A percentile compares a stretch with the other conserved stretches of the same genome.
These are phyloP conservation scores for Candida hungchunana DNA, from an alignment of 805 yeast species.

Conservation along the genomic window DNA sequence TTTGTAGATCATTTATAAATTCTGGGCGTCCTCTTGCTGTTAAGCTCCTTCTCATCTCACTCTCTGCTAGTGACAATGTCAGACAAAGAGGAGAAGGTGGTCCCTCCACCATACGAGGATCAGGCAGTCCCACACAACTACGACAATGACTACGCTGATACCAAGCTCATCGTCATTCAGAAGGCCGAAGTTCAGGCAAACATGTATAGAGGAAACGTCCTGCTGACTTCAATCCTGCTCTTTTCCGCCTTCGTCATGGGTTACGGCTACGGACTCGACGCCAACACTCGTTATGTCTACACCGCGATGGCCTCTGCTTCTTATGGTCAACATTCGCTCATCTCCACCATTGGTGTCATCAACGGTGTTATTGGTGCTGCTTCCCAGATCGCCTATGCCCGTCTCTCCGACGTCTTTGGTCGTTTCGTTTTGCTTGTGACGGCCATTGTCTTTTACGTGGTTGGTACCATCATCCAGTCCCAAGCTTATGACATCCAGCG, in stretches of 20 bases:
- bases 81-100: too few species aligned
- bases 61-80: too few species aligned
- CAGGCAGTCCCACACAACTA: too few species aligned
- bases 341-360: conserved; percentile 56
- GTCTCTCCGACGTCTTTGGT: conserved; percentile 65
- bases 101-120: too few species aligned
- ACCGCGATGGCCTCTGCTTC: conserved; percentile 54
- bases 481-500: conserved; percentile 53
- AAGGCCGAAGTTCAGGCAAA: conserved; percentile 29
- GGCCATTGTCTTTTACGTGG: conserved; percentile 49
- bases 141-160: conserved; percentile 3
- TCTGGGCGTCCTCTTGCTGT: too few species aligned
- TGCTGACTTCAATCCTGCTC: conserved; percentile 34
- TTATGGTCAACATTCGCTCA: conserved; percentile 48
- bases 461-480: conserved; percentile 63
- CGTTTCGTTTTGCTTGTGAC: conserved; percentile 48
- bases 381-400: conserved; percentile 58
- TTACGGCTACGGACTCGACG: conserved; percentile 53
- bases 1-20: too few species aligned
- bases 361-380: conserved; percentile 62
- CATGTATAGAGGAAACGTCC: conserved; percentile 35
- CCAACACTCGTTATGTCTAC: conserved; percentile 42
- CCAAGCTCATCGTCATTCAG: conserved; percentile 2
- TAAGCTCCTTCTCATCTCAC: too few species aligned
- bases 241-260: conserved; percentile 45